Evolutionary conservation across 768 basidiomycete species (phyloP).

Genomic region (Chiua virens): DNA sequence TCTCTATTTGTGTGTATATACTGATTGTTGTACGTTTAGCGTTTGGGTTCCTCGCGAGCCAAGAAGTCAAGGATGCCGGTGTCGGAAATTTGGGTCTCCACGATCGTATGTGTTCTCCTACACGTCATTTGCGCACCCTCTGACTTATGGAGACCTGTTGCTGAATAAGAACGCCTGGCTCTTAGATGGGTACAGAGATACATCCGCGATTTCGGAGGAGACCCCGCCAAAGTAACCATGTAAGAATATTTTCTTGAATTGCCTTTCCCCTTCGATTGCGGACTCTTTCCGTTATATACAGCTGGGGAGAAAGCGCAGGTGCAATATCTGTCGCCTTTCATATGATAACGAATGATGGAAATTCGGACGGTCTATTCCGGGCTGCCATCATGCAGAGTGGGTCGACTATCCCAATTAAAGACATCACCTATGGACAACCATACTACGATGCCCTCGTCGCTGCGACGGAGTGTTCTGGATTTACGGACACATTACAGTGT

Average conservation of each 20-base stretch:
- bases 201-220: conserved; percentile 61
- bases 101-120: conserved; percentile 35
- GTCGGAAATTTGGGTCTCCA: conserved; percentile 49
- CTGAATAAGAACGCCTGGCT: conserved; percentile 34
- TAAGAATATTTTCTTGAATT: background rate
- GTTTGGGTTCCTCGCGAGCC: conserved; percentile 43
- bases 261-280: background rate
- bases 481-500: conserved; percentile 34
- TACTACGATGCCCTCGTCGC: conserved; percentile 33
- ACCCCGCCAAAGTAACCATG: conserved; percentile 40
- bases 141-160: background rate
- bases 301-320: conserved; percentile 40
- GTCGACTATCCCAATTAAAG: conserved; percentile 26
- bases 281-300: background rate
- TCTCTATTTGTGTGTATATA: background rate
- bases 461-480: conserved; percentile 28
- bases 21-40: conserved; percentile 8
- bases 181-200: conserved; percentile 59
- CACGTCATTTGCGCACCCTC: too few species aligned
- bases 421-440: conserved; percentile 21
- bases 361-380: conserved; percentile 26
- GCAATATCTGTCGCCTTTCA: conserved; percentile 35
- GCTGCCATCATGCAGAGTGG: conserved; percentile 43
- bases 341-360: conserved; percentile 25
- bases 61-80: conserved; percentile 36